These are phyloP conservation scores for Tricholoma hemisulphureum DNA, from an alignment of 768 basidiomycete genomes.

Conservation along the genomic window DNA sequence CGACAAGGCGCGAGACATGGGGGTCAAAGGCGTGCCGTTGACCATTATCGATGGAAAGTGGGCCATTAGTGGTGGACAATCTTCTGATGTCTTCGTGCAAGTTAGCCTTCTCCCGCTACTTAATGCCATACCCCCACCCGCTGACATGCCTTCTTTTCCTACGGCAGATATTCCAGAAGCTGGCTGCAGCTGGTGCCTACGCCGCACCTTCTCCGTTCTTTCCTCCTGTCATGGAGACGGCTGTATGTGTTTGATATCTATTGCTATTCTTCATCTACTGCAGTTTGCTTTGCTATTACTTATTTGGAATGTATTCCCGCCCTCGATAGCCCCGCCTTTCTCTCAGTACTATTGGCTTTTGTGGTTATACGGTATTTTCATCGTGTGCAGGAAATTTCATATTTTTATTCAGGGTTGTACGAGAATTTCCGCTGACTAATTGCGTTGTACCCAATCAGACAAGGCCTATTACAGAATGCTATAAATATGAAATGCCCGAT, in stretches of 20 bases:
- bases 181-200: constrained; percentile 38
- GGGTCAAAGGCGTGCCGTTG: constrained; percentile 78
- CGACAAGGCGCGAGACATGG: constrained; percentile 58
- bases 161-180: constrained; percentile 50
- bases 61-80: constrained; percentile 74
- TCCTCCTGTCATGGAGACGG: constrained; percentile 32
- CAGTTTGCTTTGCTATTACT: neutral
- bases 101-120: constrained; percentile 35
- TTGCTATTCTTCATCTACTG: neutral
- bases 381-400: too few species aligned
- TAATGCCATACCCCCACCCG: neutral
- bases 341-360: too few species aligned
- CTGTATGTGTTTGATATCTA: constrained; percentile 10
- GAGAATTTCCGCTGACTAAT: too few species aligned
- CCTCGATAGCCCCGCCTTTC: neutral
- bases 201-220: constrained; percentile 35
- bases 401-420: neutral
- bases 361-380: too few species aligned
- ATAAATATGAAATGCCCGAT: too few species aligned
- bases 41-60: constrained; percentile 77
- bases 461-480: too few species aligned
- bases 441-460: too few species aligned
- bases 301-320: neutral
- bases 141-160: neutral
- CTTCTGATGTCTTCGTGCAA: constrained; percentile 67